Evolutionary conservation across 2,329 filamentous ascomycete genomes (phyloP).

Genomic region (Pestalotiopsis fici): DNA sequence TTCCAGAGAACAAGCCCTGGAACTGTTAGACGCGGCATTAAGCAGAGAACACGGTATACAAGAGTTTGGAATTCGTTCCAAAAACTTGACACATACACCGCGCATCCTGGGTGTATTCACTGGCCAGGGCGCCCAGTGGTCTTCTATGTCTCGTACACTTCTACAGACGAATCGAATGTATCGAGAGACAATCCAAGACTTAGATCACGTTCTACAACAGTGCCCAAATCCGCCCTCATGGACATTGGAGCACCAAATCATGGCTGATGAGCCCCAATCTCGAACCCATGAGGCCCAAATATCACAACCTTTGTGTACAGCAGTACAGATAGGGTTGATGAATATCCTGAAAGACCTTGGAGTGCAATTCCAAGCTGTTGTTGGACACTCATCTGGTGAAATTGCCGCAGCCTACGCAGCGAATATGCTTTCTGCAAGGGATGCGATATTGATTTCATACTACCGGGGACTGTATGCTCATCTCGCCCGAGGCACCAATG

Average conservation of each 20-base stretch:
- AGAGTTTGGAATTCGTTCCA: conserved; percentile 21
- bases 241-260: conserved; percentile 35
- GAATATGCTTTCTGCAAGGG: conserved; percentile 23
- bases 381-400: conserved; percentile 31
- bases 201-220: conserved; percentile 29
- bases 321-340: conserved; percentile 50
- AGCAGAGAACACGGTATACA: conserved; percentile 8
- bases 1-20: conserved; percentile 21
- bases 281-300: conserved; percentile 38
- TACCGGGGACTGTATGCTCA: conserved; percentile 27
- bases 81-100: conserved; percentile 14
- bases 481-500: conserved; percentile 20
- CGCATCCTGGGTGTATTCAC: conserved; percentile 34
- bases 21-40: conserved; percentile 25
- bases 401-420: conserved; percentile 33
- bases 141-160: conserved; percentile 31
- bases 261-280: conserved; percentile 25
- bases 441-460: conserved; percentile 30
- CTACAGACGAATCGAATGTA: conserved; percentile 30
- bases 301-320: conserved; percentile 54
- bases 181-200: conserved; percentile 29
- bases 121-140: conserved; percentile 37
- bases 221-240: conserved; percentile 27
- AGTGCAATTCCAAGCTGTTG: conserved; percentile 29
- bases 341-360: conserved; percentile 29